Base-by-base conservation (phyloP, 768 basidiomycete species). In the Antrodiella citrinella region DNA sequence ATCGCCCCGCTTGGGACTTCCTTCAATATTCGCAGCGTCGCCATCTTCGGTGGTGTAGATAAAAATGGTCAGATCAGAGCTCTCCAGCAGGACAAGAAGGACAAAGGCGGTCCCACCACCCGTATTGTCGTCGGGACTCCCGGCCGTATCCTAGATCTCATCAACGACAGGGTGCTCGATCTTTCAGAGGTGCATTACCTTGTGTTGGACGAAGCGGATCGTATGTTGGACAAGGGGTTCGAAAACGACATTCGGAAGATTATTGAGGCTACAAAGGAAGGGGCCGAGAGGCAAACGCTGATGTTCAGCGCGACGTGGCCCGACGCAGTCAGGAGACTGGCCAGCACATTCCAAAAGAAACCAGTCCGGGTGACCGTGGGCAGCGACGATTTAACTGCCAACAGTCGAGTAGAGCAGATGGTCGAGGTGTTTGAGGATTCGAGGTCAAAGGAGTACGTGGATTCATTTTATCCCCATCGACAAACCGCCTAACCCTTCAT, bases 251-350 rank as follows among this genome's bases (percentile, higher is more conserved):
- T 98, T 52, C 75, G 91, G 47, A 80, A 74, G 52, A 98, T 99
- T 61, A 93, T 98, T 54, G 82, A 78, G 5, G 72, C 75, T 50
- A 81, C 84, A 1, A 77, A 82, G 69, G 80, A 80, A 62, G 73
- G 76, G 26, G 64, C 72, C n/a, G 75, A 79, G 51, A 77, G 92
- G 43, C 91, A 94, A 69, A 95, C 91, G 4, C 82, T 93, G 76
- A 93, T 94, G 91, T 94, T 98, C 72, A 96, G 92, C 47, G 96
- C 96, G 7, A 99, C 96, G 5, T 99, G 96, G 96, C 96, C 96
- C 0, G 91, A 95, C 60, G 82, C 88, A 10, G 94, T 99, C 20
- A 78, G 94, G 47, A 74, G 86, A 51, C 74, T 99, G 30, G 96
- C 96, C 0, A 76, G 80, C 58, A 84, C 92, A 9, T 98, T 98